A percentile compares a stretch with the other conserved stretches of the same genome.
Evolutionary conservation across 129 eudicot species (phyloP).

Genomic region (Calendula officinalis): DNA sequence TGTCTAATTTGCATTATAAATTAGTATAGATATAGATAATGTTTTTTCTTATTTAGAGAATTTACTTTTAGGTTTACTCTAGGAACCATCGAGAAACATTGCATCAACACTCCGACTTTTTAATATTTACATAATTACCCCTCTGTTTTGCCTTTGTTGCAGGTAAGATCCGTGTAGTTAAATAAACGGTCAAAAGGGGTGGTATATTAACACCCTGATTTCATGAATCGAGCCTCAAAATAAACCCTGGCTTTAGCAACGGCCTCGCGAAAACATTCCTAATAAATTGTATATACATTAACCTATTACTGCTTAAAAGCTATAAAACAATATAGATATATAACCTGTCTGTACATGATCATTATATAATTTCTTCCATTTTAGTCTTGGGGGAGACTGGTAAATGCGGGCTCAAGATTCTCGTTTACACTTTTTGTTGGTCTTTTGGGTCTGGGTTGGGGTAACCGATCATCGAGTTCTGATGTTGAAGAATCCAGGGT

Average conservation of each 20-base stretch:
- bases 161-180: no score
- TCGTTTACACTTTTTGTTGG: conserved; percentile 93
- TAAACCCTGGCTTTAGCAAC: background rate
- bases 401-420: conserved; percentile 71
- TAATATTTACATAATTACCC: no score
- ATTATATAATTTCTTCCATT: conserved; percentile 14
- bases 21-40: no score
- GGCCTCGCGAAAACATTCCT: background rate
- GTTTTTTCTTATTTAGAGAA: no score
- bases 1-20: no score
- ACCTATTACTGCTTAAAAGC: background rate
- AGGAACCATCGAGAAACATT: no score
- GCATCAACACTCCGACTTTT: no score
- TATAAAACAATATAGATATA: background rate
- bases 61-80: no score
- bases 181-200: background rate
- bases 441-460: conserved; percentile 52
- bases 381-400: conserved; percentile 30
- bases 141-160: no score
- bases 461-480: conserved; percentile 47
- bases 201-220: background rate
- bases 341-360: conserved; percentile 45
- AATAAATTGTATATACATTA: conserved; percentile 20
- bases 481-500: conserved; percentile 35
- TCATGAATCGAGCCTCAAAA: background rate